Percentiles rank a stretch among this genome's conserved stretches.
Evolutionary conservation across 495 filamentous ascomycete species (phyloP).

Genomic region (Letharia columbiana): DNA sequence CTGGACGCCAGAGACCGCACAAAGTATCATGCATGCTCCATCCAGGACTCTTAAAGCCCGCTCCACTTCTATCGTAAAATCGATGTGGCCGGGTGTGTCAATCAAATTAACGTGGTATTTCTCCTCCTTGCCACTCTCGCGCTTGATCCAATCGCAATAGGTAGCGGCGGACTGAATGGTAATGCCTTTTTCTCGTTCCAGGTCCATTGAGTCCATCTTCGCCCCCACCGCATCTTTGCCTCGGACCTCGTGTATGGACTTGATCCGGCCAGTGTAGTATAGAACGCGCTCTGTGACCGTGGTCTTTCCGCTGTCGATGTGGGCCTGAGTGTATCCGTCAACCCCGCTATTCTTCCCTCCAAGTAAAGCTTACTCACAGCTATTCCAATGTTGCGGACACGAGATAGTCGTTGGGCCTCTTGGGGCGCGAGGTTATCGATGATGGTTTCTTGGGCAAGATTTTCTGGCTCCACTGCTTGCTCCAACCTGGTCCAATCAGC

Average conservation of each 20-base stretch:
- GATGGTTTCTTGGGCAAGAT: constrained; percentile 56
- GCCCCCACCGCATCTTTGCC: constrained; percentile 93
- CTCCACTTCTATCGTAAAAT: constrained; percentile 99
- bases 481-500: constrained; percentile 38
- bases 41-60: constrained; percentile 91
- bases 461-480: constrained; percentile 52
- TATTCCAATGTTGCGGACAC: constrained; percentile 95
- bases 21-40: constrained; percentile 97
- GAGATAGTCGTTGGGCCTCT: constrained; percentile 66
- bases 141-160: constrained; percentile 96
- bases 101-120: constrained; percentile 98
- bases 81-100: constrained; percentile 97
- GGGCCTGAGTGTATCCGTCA: constrained; percentile 51
- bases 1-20: constrained; percentile 95
- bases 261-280: constrained; percentile 96
- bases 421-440: constrained; percentile 64
- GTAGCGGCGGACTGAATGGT: constrained; percentile 98
- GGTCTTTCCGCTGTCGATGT: constrained; percentile 98
- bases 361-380: constrained; percentile 50
- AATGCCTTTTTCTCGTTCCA: constrained; percentile 97
- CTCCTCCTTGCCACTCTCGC: constrained; percentile 66
- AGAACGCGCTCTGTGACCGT: constrained; percentile 95
- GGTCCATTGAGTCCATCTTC: constrained; percentile 99
- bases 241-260: constrained; percentile 93
- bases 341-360: neutral